Evolutionary conservation across 2,329 filamentous ascomycete species (phyloP), one percentile per base, ranked within the genome.

Genomic region (Diaporthe longicolla): DNA sequence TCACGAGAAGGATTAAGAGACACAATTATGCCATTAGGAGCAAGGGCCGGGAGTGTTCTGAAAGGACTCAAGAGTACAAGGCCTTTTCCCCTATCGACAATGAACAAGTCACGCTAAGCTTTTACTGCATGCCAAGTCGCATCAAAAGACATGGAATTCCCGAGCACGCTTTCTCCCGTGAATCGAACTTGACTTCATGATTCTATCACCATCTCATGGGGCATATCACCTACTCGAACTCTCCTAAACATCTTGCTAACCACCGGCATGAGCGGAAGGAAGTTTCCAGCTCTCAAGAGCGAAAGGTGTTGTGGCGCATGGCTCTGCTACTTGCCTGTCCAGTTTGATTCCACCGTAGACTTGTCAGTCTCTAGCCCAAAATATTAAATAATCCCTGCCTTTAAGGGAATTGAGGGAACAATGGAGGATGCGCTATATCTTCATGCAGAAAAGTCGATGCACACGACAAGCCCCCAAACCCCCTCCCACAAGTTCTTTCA

Each of bases 141-240:
- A 15, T 7, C 3, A 8, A 13, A 10, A n/a, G 17, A 15, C 1
- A 5, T 58, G 19, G 21, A 37, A 58, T 19, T 37, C 21, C 5
- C 4, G 29, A 9, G 9, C 4, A 35, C 1, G 8, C 3, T 29
- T 4, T 21, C 2, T 11, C 17, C 10, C 4, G 5, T 1, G 19
- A 15, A 37, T 15, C 10, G 11, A 57, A 57, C 9, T 57, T 9
- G 35, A n/a, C n/a, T 57, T 19, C 26, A 1, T 35, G 29, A 57
- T 9, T 11, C 8, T 13, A 21, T 32, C 29, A 40, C 54, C 54
- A 57, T 4, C 19, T 57, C 54, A 57, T 10, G 11, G 29, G 32
- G 29, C 29, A 3, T 10, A 10, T 35, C 8, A 19, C 9, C 7
- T 19, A 24, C 6, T 9, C 32, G 8, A 11, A 11, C 32, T 37